Evolutionary conservation across 1,284 basidiomycete genomes (phyloP).

Genomic region (Ganoderma multipileum): DNA sequence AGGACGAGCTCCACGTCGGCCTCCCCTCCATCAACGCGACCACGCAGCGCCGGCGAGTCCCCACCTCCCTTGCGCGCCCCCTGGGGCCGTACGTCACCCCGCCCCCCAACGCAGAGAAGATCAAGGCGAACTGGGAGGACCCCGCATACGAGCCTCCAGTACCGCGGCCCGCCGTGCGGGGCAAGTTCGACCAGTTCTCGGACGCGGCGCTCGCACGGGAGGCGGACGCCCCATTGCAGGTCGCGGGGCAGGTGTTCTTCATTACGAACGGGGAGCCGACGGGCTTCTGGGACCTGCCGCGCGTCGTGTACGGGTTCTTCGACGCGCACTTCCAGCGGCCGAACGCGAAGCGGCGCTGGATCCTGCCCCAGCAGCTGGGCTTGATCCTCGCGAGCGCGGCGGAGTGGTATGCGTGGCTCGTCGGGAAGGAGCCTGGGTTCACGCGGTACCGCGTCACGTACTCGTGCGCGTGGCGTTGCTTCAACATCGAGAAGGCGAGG

Average conservation of each 20-base stretch:
- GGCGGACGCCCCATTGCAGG: constrained; percentile 63
- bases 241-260: constrained; percentile 96
- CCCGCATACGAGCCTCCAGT: constrained; percentile 51
- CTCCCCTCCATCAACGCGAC: constrained; percentile 72
- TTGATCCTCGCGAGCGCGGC: constrained; percentile 74
- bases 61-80: constrained; percentile 80
- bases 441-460: constrained; percentile 89
- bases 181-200: constrained; percentile 77
- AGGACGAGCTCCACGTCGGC: constrained; percentile 51
- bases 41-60: constrained; percentile 62
- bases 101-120: constrained; percentile 62
- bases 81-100: constrained; percentile 79
- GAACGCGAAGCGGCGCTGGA: constrained; percentile 38
- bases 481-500: constrained; percentile 96
- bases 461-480: constrained; percentile 80
- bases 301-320: constrained; percentile 85
- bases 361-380: constrained; percentile 74
- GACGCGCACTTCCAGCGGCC: constrained; percentile 52
- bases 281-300: constrained; percentile 96
- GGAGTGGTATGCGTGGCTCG: constrained; percentile 80
- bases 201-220: constrained; percentile 59
- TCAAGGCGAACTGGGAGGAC: constrained; percentile 67
- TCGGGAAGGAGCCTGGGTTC: constrained; percentile 87
- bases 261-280: constrained; percentile 98
- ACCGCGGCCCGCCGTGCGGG: constrained; percentile 71